Evolutionary conservation across 2,329 filamentous ascomycete genomes (phyloP).

Genomic region (Fusarium kyushuense): DNA sequence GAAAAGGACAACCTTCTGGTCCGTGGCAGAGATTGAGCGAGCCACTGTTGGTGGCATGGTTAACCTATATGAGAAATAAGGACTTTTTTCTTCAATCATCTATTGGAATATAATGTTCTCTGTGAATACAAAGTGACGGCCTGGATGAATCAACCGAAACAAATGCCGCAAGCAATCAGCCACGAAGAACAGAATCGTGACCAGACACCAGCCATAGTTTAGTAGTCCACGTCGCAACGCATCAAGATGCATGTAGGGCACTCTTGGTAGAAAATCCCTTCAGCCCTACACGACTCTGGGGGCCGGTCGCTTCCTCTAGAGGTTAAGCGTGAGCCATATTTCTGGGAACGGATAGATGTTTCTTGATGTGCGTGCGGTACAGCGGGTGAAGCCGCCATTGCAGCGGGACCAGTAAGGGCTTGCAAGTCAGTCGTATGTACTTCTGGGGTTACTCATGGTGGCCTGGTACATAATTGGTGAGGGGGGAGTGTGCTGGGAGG

Average conservation of each 20-base stretch:
- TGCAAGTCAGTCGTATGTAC: slow-evolving; percentile 19
- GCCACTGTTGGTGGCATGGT: slow-evolving; percentile 3
- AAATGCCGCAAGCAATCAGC: neutral
- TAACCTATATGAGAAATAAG: slow-evolving; percentile 15
- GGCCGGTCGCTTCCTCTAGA: slow-evolving; percentile 45
- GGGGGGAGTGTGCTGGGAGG: slow-evolving; percentile 30
- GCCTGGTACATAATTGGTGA: slow-evolving; percentile 11
- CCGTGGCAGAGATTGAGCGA: slow-evolving; percentile 19
- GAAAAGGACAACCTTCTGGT: slow-evolving; percentile 38
- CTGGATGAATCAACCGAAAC: neutral
- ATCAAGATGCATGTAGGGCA: slow-evolving; percentile 25
- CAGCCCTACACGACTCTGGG: slow-evolving; percentile 42
- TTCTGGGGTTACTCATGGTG: neutral
- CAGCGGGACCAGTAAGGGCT: slow-evolving; percentile 30
- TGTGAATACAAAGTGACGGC: neutral
- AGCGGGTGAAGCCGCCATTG: slow-evolving; percentile 45
- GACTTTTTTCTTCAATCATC: slow-evolving; percentile 2
- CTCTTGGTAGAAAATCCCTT: slow-evolving; percentile 16
- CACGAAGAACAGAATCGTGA: neutral
- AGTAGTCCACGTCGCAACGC: slow-evolving; percentile 3
- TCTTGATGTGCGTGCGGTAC: slow-evolving; percentile 38
- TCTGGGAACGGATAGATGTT: slow-evolving; percentile 31
- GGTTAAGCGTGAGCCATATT: slow-evolving; percentile 45
- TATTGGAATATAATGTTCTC: neutral
- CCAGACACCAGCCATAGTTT: slow-evolving; percentile 8